phyloP scores from a whole-genome alignment of 2,329 filamentous ascomycete species.

The Fusarium xylarioides region DNA sequence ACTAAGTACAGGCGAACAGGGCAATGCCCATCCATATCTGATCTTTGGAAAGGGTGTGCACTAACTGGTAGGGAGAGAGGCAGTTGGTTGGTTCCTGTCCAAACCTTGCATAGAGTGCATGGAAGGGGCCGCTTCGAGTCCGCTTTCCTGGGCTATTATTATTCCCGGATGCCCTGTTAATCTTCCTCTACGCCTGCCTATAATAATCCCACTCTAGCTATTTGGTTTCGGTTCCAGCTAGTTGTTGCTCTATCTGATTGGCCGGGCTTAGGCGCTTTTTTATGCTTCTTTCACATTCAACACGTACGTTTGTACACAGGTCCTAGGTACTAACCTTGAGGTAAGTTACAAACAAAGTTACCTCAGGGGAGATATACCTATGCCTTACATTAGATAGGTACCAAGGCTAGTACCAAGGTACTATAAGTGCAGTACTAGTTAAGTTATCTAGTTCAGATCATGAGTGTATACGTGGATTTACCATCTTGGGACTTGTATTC shows the following conservation, averaged over 20 bases:
- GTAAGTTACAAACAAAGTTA: background rate
- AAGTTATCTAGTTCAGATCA: background rate
- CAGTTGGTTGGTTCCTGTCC: slow-evolving; percentile 16
- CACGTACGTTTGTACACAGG: background rate
- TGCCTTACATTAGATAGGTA: background rate
- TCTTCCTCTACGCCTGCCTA: slow-evolving; percentile 1
- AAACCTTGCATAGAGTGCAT: slow-evolving; percentile 12
- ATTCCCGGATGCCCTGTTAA: slow-evolving; percentile 25
- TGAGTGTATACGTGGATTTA: background rate
- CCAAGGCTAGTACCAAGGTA: background rate
- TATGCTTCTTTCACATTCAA: background rate
- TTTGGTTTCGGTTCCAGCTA: background rate
- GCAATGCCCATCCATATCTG: background rate
- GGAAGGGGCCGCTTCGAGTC: slow-evolving; percentile 19
- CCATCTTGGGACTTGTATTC: background rate
- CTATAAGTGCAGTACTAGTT: background rate
- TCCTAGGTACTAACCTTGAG: background rate
- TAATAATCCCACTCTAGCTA: background rate
- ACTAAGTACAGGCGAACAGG: background rate
- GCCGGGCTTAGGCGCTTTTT: background rate
- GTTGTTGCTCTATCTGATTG: background rate
- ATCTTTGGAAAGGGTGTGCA: slow-evolving; percentile 8
- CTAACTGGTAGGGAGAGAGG: background rate
- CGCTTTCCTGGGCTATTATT: slow-evolving; percentile 29
- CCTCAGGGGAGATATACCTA: background rate